phyloP scores from a whole-genome alignment of 352 stramenopile species.

The Saprolegnia parasitica region DNA sequence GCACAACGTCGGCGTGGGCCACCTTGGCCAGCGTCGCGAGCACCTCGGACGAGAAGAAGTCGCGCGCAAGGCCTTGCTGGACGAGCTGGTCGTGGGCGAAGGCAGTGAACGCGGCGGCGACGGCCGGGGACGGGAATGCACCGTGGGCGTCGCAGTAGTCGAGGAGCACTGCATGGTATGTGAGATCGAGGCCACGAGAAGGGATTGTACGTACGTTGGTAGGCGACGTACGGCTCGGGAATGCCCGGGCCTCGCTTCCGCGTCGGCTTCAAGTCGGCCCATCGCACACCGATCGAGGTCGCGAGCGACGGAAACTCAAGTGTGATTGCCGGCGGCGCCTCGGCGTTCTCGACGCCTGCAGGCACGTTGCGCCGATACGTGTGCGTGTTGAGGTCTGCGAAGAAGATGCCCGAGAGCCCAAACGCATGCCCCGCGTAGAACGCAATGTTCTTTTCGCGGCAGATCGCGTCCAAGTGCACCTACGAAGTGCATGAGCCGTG shows the following conservation, averaged over 20 bases:
- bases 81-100: conserved; percentile 51
- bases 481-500: conserved; percentile 13
- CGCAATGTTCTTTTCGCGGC: conserved; percentile 45
- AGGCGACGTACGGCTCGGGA: conserved; percentile 71
- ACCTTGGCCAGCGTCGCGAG: conserved; percentile 43
- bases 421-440: conserved; percentile 77
- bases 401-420: conserved; percentile 73
- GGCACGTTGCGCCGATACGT: conserved; percentile 49
- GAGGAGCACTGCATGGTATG: conserved; percentile 50
- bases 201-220: conserved; percentile 49
- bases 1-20: conserved; percentile 65
- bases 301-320: conserved; percentile 58
- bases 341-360: conserved; percentile 25
- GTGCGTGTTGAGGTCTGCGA: conserved; percentile 63
- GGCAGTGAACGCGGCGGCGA: conserved; percentile 46
- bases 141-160: conserved; percentile 34
- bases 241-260: conserved; percentile 67
- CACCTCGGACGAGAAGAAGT: conserved; percentile 55
- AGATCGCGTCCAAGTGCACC: conserved; percentile 57
- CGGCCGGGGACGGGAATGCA: conserved; percentile 20
- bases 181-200: not conserved
- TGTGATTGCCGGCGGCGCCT: conserved; percentile 35
- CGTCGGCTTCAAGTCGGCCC: conserved; percentile 58
- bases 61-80: conserved; percentile 48
- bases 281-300: conserved; percentile 43